Evolutionary conservation across 176 grass and related monocot species (phyloP).

Genomic region (Oryza australiensis): DNA sequence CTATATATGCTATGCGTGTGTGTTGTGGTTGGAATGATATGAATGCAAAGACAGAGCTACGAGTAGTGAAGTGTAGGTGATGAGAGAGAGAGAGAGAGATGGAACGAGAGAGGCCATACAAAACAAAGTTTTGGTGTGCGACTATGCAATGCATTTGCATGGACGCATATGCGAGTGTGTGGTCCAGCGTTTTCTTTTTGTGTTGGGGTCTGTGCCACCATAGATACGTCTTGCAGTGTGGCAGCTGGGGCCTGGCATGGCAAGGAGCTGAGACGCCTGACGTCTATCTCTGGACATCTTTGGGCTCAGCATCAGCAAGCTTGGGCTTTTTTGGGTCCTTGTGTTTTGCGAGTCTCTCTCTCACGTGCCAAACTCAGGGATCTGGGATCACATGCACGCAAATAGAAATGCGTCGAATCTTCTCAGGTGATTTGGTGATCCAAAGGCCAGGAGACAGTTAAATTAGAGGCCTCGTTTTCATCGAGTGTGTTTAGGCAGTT

Average conservation of each 20-base stretch:
- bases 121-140: slow-evolving; percentile 41
- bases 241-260: slow-evolving; percentile 15
- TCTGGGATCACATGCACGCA: slow-evolving; percentile 6
- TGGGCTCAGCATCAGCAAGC: slow-evolving; percentile 1
- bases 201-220: slow-evolving; percentile 41
- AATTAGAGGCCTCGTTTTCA: not conserved
- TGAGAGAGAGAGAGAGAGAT: not conserved
- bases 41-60: slow-evolving; percentile 5
- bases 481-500: not conserved
- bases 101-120: not conserved
- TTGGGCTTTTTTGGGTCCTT: not conserved
- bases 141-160: slow-evolving; percentile 10
- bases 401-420: slow-evolving; percentile 23
- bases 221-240: slow-evolving; percentile 47
- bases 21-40: slow-evolving; percentile 17
- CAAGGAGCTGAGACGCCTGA: not conserved
- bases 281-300: not conserved
- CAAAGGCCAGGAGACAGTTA: not conserved
- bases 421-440: slow-evolving; percentile 48
- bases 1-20: slow-evolving; percentile 25
- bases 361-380: slow-evolving; percentile 31
- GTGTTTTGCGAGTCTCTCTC: slow-evolving; percentile 1
- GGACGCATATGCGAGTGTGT: slow-evolving; percentile 25
- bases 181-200: slow-evolving; percentile 39
- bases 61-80: not conserved